phyloP scores from a whole-genome alignment of 2,329 filamentous ascomycete genomes.

The Emmonsiellopsis sp. region DNA sequence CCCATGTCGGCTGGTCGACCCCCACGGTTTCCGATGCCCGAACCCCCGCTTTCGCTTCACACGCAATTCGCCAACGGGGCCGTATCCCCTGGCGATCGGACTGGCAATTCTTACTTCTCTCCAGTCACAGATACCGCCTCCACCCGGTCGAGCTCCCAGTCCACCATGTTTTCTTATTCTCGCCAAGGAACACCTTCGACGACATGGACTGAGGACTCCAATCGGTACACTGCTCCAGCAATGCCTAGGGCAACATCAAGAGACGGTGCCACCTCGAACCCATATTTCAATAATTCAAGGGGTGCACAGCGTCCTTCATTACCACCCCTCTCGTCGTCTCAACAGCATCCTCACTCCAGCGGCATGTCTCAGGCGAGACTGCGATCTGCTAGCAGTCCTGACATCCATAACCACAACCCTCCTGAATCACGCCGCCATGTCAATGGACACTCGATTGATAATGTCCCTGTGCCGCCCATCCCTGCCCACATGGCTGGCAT shows the following conservation, averaged over 20 bases:
- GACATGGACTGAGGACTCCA: conserved; percentile 59
- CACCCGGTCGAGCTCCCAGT: conserved; percentile 41
- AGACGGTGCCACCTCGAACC: conserved; percentile 58
- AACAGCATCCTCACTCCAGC: conserved; percentile 42
- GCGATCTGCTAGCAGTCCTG: conserved; percentile 88
- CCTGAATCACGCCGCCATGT: conserved; percentile 39
- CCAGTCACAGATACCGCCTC: conserved; percentile 65
- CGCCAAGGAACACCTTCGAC: conserved; percentile 56
- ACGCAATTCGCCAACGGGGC: conserved; percentile 43
- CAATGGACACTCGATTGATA: conserved; percentile 47
- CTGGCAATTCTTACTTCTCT: conserved; percentile 86
- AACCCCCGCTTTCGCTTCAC: conserved; percentile 60
- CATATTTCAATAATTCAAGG: conserved; percentile 52
- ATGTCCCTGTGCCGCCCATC: conserved; percentile 67
- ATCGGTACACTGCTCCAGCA: conserved; percentile 81
- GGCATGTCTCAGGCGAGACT: conserved; percentile 57
- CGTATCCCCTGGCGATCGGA: conserved; percentile 53
- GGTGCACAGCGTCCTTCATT: conserved; percentile 63
- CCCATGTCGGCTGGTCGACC: conserved; percentile 43
- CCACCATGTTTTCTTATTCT: conserved; percentile 69
- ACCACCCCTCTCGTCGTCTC: conserved; percentile 54
- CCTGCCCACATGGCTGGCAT: conserved; percentile 58
- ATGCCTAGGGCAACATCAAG: conserved; percentile 73
- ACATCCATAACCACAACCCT: conserved; percentile 60
- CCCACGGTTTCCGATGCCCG: conserved; percentile 62